Base-by-base conservation (phyloP, 2,329 filamentous ascomycete genomes). In the Aspergillus aculeatus region DNA sequence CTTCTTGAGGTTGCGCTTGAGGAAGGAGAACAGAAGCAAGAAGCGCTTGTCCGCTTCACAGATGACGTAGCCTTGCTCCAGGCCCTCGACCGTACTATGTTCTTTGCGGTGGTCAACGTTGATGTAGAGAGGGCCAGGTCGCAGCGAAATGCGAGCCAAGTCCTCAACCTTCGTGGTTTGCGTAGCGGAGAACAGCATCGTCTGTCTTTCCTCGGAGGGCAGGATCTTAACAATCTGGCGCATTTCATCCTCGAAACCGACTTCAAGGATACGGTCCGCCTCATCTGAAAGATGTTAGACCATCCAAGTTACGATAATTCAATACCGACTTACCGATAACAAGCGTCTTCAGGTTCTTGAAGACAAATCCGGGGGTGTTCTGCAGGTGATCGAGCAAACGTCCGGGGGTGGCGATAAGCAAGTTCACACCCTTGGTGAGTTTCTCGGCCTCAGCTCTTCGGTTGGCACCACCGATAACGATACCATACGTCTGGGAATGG, bases 161-260 rank as follows among this genome's bases (percentile, higher is more conserved):
- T 99, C 95, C 78, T 98, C 94, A 67, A 99, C 95, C 80, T 99
- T 98, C 58, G 94, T 98, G 3, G 95, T 99, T 77, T 98, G 95
- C 4, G 95, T 99, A 14, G 95, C 95, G 14, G 92, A 97, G 83
- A 99, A 99, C n/a, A 99, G 85, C 89, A 96, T 95, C 0, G 93
- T 97, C 78, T 98, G 94, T 61, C 95, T 83, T 66, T 93, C 87
- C 59, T 96, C 88, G 67, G 89, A 89, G 50, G 93, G 91, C 19
- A 98, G 81, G 57, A 98, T 95, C 82, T 96, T 96, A 77, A 98
- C 89, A 68, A 99, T 96, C 75, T 96, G 89, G 65, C 91, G 85
- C 90, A 99, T 96, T 80, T 99, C 95, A 72, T 98, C 95, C 77
- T 99, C 95, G 82, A 99, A 99, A 69, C 95, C 94, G 63, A 97